These are phyloP conservation scores for Yamadazyma conglobata DNA, from an alignment of 1,139 yeast species.

Conservation along the genomic window DNA sequence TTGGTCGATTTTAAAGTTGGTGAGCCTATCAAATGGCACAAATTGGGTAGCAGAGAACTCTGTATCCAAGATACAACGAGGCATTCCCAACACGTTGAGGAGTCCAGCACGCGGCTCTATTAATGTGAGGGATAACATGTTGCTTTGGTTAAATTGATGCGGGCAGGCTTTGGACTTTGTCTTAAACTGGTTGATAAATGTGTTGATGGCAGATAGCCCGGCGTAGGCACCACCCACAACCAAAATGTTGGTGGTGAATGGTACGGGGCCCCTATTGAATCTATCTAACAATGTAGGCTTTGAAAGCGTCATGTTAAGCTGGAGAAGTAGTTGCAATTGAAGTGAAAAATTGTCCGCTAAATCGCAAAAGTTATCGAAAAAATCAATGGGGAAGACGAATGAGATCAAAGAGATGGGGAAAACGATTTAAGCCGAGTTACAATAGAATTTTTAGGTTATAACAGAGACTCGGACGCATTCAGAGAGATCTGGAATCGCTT, in stretches of 20 bases:
- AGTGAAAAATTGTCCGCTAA: background rate
- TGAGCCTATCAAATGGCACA: conserved; percentile 28
- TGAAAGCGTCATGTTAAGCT: conserved; percentile 2
- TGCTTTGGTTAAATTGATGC: conserved; percentile 7
- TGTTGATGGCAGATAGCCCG: conserved; percentile 43
- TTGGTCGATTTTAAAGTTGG: conserved; percentile 29
- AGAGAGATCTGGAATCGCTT: no score
- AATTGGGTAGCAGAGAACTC: conserved; percentile 47
- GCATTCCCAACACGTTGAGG: conserved; percentile 50
- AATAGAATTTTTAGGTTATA: no score
- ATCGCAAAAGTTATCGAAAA: conserved; percentile 7
- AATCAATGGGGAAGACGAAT: conserved; percentile 5
- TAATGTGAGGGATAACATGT: conserved; percentile 30
- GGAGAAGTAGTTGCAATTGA: background rate
- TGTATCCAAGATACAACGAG: conserved; percentile 43
- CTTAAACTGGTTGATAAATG: conserved; percentile 29
- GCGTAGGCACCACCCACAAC: conserved; percentile 54
- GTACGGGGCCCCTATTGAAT: conserved; percentile 5
- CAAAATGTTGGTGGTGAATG: conserved; percentile 30
- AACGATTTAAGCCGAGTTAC: no score
- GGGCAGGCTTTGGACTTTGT: conserved; percentile 7
- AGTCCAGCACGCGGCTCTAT: conserved; percentile 53
- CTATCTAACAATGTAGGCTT: conserved; percentile 7
- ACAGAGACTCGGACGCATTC: no score
- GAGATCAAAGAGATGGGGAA: no score